Base-by-base conservation (phyloP, 306 rosid species). In the Gastrolobium villosum region DNA sequence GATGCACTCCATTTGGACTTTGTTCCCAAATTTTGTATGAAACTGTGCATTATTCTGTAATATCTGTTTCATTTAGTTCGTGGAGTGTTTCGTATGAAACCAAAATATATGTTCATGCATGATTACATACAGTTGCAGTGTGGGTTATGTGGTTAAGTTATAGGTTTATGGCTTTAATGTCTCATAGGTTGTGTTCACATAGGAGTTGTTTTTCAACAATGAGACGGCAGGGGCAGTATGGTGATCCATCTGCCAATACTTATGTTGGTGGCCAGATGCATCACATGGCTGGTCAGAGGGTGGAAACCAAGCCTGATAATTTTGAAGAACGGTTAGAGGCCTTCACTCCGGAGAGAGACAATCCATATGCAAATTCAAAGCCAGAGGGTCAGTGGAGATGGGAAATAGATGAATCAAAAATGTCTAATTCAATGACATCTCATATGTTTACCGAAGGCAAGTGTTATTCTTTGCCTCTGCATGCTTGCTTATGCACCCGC, bases 271-370 rank as follows among this genome's bases (percentile, higher is more conserved):
- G 89, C 28, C 96, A 86, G 83, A 82, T 89, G 92, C 91, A 92
- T 46, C 90, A 84, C n/a, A 75, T 87, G 62, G 82, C 87, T 45
- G 86, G 85, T 46, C 95, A 86, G 84, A 83, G 86, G 82, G 64
- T 82, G 83, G 94, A 93, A 36, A 73, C 86, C 53, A 88, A 84
- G 65, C 48, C 89, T 32, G 80, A 79, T 81, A 86, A 80, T 57
- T 92, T 90, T 72, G 93, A 92, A 76, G 98, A 84, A 67, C 89
- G 93, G 80, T 74, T 91, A 28, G 98, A 93, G 84, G 96, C 98
- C 49, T 94, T 94, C 74, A 92, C 98, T 20, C 97, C 96, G 0
- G 97, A 92, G 80, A 85, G 96, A 73, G 98, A 94, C 34, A 63
- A 81, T 56, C 83, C 84, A 0, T 92, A 76, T 65, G 83, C 68